Evolutionary conservation across 1,139 yeast genomes (phyloP).

Genomic region (Lodderomyces margitis): DNA sequence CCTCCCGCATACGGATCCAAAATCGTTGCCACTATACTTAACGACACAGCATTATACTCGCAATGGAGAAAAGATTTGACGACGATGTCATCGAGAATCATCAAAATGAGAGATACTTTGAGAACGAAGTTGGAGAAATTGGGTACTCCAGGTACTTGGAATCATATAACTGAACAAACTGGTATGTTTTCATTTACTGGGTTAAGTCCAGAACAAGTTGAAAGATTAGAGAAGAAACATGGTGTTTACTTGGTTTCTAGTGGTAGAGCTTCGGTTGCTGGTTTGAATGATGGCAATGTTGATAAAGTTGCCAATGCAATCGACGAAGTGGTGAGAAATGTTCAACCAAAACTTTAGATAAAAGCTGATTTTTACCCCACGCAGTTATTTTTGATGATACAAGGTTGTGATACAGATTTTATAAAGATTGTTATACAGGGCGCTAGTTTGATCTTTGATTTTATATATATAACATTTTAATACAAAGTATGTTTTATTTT

Average conservation of each 20-base stretch:
- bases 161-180: slow-evolving; percentile 84
- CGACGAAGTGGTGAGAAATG: slow-evolving; percentile 64
- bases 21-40: slow-evolving; percentile 76
- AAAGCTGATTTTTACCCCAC: no score
- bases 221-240: slow-evolving; percentile 71
- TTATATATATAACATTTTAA: neutral
- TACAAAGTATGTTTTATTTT: neutral
- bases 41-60: slow-evolving; percentile 56
- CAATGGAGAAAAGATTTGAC: slow-evolving; percentile 88
- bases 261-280: slow-evolving; percentile 95
- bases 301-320: slow-evolving; percentile 78
- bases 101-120: slow-evolving; percentile 68
- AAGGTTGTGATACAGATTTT: no score
- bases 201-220: slow-evolving; percentile 73
- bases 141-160: slow-evolving; percentile 89
- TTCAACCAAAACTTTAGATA: neutral
- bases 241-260: slow-evolving; percentile 76
- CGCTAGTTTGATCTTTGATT: neutral
- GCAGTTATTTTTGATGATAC: no score
- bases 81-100: slow-evolving; percentile 86
- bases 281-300: slow-evolving; percentile 80
- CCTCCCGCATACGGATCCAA: slow-evolving; percentile 98
- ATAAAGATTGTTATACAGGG: neutral
- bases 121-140: slow-evolving; percentile 57
- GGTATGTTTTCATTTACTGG: slow-evolving; percentile 99